Evolutionary conservation across 495 filamentous ascomycete genomes (phyloP), one percentile per base, ranked within the genome.

Genomic region (Aspergillus egyptiacus): DNA sequence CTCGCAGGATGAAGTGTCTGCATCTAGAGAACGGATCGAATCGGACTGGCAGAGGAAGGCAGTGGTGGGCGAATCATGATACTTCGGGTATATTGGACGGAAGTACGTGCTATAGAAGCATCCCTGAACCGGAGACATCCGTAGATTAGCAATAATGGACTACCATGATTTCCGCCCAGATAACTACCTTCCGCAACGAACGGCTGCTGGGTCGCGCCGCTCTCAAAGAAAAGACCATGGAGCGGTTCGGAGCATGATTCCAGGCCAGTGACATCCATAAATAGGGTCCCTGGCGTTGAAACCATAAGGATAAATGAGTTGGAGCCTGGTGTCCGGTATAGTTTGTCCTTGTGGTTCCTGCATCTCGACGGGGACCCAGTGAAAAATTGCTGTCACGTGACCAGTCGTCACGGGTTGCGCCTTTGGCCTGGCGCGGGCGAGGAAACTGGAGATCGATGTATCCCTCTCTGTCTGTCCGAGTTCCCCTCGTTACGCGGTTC

Each of bases 241-340:
- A 66, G 63, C 64, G 63, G 61, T 61, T 61, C 53, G 63, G 64
- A 51, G 56, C 68, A 71, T 71, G 63, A 62, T 64, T 70, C 54
- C 62, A 59, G 58, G 61, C 68, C 50, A 65, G 71, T 74, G 70
- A 74, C 71, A 74, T 74, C 69, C 71, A 74, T 74, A 65, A 72
- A 72, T 54, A 59, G 60, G 50, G 54, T 63, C 57, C n/a, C 20
- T 23, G 32, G 41, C 20, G 17, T 33, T 14, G 50, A 28, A 34
- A 41, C 18, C 34, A 34, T 43, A 31, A 28, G 46, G 5, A 28
- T 18, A 18, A 44, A 13, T 33, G 14, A 6, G 28, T 33, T 22
- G 34, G 14, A 2, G 27, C 20, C 3, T 23, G 22, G 31, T 14
- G 10, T 22, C 41, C 34, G 9, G 13, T 15, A 9, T n/a, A 9